Evolutionary conservation across 2,329 filamentous ascomycete genomes (phyloP).

Genomic region (Tolypocladium nubicola): DNA sequence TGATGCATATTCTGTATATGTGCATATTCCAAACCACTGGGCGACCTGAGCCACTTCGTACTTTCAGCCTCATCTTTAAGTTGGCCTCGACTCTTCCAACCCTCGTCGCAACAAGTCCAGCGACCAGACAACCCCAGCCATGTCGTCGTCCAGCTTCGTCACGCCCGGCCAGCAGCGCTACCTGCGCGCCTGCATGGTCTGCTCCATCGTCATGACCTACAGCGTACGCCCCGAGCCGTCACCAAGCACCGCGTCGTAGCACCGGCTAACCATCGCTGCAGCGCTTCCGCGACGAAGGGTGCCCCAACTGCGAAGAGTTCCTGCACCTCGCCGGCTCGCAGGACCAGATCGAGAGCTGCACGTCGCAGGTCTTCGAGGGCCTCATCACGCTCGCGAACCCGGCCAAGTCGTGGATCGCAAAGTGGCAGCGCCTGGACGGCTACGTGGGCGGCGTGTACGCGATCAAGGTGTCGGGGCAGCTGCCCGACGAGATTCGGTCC

Average conservation of each 20-base stretch:
- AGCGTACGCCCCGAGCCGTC: slow-evolving; percentile 37
- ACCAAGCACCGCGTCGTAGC: not conserved
- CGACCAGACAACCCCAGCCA: not conserved
- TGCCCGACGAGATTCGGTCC: slow-evolving; percentile 54
- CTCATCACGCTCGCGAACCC: slow-evolving; percentile 79
- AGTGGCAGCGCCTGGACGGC: slow-evolving; percentile 83
- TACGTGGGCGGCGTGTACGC: slow-evolving; percentile 90
- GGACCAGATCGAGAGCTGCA: slow-evolving; percentile 85
- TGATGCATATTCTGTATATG: not conserved
- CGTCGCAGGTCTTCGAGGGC: slow-evolving; percentile 91
- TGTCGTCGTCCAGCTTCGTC: slow-evolving; percentile 45
- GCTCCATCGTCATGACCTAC: slow-evolving; percentile 82
- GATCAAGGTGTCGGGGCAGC: slow-evolving; percentile 80
- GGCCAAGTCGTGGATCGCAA: slow-evolving; percentile 84
- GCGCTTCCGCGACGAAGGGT: slow-evolving; percentile 81
- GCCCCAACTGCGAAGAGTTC: slow-evolving; percentile 93
- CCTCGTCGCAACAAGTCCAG: not conserved
- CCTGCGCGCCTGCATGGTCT: slow-evolving; percentile 96
- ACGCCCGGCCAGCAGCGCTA: slow-evolving; percentile 68
- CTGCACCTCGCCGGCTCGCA: slow-evolving; percentile 69
- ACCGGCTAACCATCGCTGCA: slow-evolving; percentile 20
- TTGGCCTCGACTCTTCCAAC: not conserved
- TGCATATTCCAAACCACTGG: not conserved
- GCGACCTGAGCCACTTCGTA: not conserved
- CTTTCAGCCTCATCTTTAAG: not conserved